Evolutionary conservation across 129 eudicot genomes (phyloP).

Genomic region (Rutidosis leptorrhynchoides): DNA sequence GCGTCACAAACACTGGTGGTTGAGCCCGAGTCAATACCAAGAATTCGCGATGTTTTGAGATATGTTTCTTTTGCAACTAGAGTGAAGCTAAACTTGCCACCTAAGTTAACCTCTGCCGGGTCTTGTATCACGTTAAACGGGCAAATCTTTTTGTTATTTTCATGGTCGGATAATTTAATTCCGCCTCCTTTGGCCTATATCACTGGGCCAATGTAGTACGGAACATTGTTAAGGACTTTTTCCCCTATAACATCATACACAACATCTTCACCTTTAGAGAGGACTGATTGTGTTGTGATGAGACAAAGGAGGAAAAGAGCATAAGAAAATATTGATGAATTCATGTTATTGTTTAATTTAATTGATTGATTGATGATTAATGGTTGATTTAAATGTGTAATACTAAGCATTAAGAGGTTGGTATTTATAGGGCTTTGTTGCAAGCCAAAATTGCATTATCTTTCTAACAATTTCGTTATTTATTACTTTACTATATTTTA

Average conservation of each 20-base stretch:
- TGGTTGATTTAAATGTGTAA: too few species aligned
- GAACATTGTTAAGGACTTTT: neutral
- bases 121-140: neutral
- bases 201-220: constrained; percentile 4
- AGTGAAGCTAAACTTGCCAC: constrained; percentile 11
- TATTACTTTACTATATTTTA: too few species aligned
- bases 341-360: neutral
- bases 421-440: too few species aligned
- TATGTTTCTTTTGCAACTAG: neutral
- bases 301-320: neutral
- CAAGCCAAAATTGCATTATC: too few species aligned
- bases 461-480: too few species aligned
- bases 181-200: constrained; percentile 18
- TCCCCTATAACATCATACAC: neutral
- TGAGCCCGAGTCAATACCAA: neutral
- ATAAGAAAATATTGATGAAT: neutral
- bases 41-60: constrained; percentile 9
- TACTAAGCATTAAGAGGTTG: neutral
- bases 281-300: neutral
- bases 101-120: neutral
- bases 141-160: neutral
- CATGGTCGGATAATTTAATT: constrained; percentile 21
- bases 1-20: neutral
- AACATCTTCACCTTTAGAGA: neutral
- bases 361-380: too few species aligned